Base-by-base conservation (phyloP, 2,329 filamentous ascomycete species). In the Ophiostoma montium region DNA sequence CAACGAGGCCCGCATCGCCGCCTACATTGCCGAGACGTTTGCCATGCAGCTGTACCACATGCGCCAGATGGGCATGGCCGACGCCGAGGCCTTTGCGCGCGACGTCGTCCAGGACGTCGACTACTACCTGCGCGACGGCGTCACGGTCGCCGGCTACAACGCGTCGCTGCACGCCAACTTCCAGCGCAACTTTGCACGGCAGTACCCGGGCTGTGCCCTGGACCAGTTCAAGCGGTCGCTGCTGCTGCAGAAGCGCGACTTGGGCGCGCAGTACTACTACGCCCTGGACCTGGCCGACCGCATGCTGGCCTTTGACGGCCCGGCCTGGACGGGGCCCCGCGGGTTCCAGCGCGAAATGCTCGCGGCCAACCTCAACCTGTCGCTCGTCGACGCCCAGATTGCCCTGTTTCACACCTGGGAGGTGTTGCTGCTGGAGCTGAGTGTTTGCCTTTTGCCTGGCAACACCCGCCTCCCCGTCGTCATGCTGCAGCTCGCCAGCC, bases 11-110 rank as follows among this genome's bases (percentile, higher is more conserved):
- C 73, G 79, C 53, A 77, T 94, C 57, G 86, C 88, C 4, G 84
- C 88, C 3, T 81, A 87, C 53, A 75, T 94, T 54, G 86, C 86
- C 13, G 88, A 96, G 61, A 84, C 92, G 36, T 79, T 94, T 52
- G 85, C 89, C 3, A 88, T 96, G 74, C 86, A 94, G 63, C 70
- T 96, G 16, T 94, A 95, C 60, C 82, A 86, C 58, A 76, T 85
- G 18, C 83, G 88, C 39, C 86, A 94, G 61, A 76, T 81, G 52
- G 82, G 84, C 11, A 79, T 85, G 57, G 72, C 71, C 1, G 68
- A 72, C 33, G 68, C 70, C 0, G 68, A 72, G 33, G 68, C 70
- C 0, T 76, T 90, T 50, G 76, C 87, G 21, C 82, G 82, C 56
- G 78, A 78, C 10, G 68, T 96, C 2, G 72, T 88, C 16, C 74